Conservation (phyloP, 1,284 basidiomycete genomes). For the Heterobasidion parviporum region DNA sequence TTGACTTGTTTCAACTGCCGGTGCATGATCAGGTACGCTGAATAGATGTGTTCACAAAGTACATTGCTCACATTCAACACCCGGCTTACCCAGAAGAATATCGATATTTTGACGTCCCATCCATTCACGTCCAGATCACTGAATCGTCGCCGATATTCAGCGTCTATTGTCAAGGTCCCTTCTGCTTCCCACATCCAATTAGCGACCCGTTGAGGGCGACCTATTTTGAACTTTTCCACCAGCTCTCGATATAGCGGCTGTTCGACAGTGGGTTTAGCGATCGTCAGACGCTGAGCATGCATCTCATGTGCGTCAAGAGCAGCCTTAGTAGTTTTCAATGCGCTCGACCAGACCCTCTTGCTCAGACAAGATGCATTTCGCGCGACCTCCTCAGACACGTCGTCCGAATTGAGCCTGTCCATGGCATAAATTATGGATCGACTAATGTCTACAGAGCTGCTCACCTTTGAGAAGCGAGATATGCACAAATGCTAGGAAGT, state of each 20-base stretch:
- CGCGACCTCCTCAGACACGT: slow-evolving; percentile 22
- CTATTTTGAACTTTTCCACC: slow-evolving; percentile 8
- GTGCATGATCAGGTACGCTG: neutral
- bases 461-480: slow-evolving; percentile 25
- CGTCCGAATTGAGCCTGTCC: slow-evolving; percentile 22
- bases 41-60: neutral
- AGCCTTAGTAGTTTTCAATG: slow-evolving; percentile 19
- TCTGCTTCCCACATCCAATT: slow-evolving; percentile 17
- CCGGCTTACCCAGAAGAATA: slow-evolving; percentile 9
- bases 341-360: slow-evolving; percentile 20
- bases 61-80: slow-evolving; percentile 8
- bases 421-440: neutral
- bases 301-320: slow-evolving; percentile 10
- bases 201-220: slow-evolving; percentile 9
- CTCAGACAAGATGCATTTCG: slow-evolving; percentile 26
- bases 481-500: slow-evolving; percentile 28
- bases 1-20: slow-evolving; percentile 3
- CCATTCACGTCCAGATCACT: slow-evolving; percentile 1
- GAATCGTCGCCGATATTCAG: slow-evolving; percentile 1
- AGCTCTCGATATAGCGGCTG: slow-evolving; percentile 10
- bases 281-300: neutral
- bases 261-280: neutral
- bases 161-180: slow-evolving; percentile 8
- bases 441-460: neutral
- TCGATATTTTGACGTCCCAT: slow-evolving; percentile 4